Conservation (phyloP, 2,329 filamentous ascomycete genomes). For the Cladosporium sp. region DNA sequence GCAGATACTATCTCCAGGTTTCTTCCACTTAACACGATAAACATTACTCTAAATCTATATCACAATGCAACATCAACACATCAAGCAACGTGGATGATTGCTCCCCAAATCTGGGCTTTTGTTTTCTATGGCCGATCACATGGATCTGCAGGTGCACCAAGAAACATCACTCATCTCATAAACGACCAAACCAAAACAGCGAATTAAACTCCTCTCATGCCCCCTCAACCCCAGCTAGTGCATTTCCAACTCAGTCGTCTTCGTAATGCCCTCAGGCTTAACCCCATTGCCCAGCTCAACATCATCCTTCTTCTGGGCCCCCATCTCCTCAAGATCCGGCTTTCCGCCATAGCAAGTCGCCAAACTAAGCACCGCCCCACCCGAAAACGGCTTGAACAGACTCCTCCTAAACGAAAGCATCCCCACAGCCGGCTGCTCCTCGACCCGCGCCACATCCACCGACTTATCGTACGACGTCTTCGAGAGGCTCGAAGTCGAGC, state of each 20-base stretch:
- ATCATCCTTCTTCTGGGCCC: neutral
- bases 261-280: neutral
- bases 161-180: no score
- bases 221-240: neutral
- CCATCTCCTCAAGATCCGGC: neutral
- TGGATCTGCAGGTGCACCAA: no score
- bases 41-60: no score
- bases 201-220: neutral
- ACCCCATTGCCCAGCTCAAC: neutral
- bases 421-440: neutral
- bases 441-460: neutral
- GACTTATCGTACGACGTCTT: neutral
- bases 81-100: no score
- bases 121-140: no score
- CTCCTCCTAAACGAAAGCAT: neutral
- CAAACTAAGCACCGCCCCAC: neutral
- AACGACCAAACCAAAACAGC: neutral
- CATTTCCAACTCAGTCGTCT: neutral
- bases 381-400: conserved; percentile 1
- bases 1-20: no score
- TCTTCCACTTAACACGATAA: no score
- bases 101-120: no score
- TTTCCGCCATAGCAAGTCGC: neutral
- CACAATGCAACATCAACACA: no score
- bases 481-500: neutral